These are phyloP conservation scores for Cryptococcus sp. DNA, from an alignment of 1,284 basidiomycete genomes.

Conservation along the genomic window DNA sequence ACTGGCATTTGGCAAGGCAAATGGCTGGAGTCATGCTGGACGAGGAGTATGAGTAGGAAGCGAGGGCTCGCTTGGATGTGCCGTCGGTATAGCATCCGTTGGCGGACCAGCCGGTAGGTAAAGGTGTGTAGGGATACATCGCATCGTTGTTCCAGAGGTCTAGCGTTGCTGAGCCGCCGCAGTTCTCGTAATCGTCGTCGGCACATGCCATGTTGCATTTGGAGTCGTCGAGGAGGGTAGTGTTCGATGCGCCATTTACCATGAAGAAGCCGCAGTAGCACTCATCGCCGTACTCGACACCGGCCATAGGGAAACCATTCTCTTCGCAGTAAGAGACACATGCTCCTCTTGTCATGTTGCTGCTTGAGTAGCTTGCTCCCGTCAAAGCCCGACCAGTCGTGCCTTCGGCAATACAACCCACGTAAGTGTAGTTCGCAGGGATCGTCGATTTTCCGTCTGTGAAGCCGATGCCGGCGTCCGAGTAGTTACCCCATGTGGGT, in stretches of 20 bases:
- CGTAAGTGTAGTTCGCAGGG: too few species aligned
- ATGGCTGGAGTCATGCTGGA: slow-evolving; percentile 21
- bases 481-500: slow-evolving; percentile 26
- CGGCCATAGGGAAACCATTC: slow-evolving; percentile 31
- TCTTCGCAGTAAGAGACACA: slow-evolving; percentile 26
- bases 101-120: slow-evolving; percentile 3
- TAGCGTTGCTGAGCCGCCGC: slow-evolving; percentile 27
- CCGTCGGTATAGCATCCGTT: slow-evolving; percentile 11
- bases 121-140: not conserved
- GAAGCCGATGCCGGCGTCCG: slow-evolving; percentile 27
- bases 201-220: slow-evolving; percentile 16
- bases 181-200: slow-evolving; percentile 25
- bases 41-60: not conserved
- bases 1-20: slow-evolving; percentile 24
- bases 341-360: slow-evolving; percentile 23
- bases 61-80: slow-evolving; percentile 11
- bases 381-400: slow-evolving; percentile 23
- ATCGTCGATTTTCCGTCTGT: not conserved
- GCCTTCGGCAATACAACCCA: slow-evolving; percentile 13
- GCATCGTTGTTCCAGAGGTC: slow-evolving; percentile 9
- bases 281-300: slow-evolving; percentile 25
- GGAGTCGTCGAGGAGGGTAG: not conserved
- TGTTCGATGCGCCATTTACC: slow-evolving; percentile 13
- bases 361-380: slow-evolving; percentile 16
- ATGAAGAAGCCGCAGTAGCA: slow-evolving; percentile 20